Evolutionary conservation across 768 basidiomycete genomes (phyloP).

Genomic region (Hortiboletus campestris): DNA sequence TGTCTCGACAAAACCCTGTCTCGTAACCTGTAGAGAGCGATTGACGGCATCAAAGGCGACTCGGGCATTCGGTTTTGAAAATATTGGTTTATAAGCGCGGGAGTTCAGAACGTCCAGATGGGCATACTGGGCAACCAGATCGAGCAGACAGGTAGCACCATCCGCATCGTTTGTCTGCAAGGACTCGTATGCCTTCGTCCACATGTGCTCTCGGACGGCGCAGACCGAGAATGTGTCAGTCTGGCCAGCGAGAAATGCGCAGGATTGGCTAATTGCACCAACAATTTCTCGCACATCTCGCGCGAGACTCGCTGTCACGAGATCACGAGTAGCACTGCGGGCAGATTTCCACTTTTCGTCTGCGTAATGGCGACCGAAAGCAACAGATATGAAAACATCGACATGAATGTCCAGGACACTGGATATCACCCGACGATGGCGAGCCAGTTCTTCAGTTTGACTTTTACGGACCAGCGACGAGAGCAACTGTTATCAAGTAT

Average conservation of each 20-base stretch:
- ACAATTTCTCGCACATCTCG: constrained; percentile 36
- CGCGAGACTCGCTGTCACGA: constrained; percentile 37
- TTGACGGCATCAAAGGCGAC: constrained; percentile 58
- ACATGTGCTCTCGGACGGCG: constrained; percentile 56
- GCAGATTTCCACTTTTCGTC: constrained; percentile 42
- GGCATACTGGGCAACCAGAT: constrained; percentile 54
- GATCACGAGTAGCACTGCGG: constrained; percentile 39
- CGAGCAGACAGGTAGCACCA: constrained; percentile 57
- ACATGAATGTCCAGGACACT: constrained; percentile 52
- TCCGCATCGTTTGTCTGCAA: constrained; percentile 57
- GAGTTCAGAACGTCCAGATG: constrained; percentile 64
- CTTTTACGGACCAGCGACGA: constrained; percentile 33
- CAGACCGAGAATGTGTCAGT: constrained; percentile 34
- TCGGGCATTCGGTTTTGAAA: constrained; percentile 32
- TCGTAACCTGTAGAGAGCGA: constrained; percentile 51
- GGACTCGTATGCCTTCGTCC: constrained; percentile 63
- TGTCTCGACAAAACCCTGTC: constrained; percentile 59
- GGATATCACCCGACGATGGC: constrained; percentile 31
- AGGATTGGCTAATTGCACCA: constrained; percentile 33
- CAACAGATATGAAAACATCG: constrained; percentile 44
- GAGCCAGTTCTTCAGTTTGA: constrained; percentile 24
- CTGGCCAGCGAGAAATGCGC: constrained; percentile 30
- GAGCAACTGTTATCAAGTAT: constrained; percentile 30
- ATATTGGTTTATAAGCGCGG: constrained; percentile 44
- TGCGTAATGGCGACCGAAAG: constrained; percentile 41